phyloP scores from a whole-genome alignment of 768 basidiomycete species.

The Trametes coccinea region DNA sequence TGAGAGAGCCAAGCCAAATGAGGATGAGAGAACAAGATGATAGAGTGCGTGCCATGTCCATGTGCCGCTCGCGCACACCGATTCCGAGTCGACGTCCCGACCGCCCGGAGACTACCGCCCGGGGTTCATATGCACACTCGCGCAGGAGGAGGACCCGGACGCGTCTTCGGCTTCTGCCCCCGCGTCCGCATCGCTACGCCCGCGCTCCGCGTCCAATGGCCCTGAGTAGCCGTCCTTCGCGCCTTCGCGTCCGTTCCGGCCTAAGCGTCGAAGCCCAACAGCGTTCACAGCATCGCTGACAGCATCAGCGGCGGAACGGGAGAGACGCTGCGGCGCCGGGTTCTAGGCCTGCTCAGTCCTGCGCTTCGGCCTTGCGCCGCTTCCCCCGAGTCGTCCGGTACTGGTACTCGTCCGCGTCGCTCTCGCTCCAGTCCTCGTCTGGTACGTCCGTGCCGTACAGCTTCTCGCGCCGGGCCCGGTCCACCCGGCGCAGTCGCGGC shows the following conservation, averaged over 20 bases:
- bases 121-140: not conserved
- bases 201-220: not conserved
- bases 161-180: not conserved
- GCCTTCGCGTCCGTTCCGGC: not conserved
- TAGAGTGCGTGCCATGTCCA: not conserved
- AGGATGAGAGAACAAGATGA: not conserved
- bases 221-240: too few species aligned
- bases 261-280: not conserved
- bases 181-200: not conserved
- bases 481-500: conserved; percentile 60
- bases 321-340: too few species aligned
- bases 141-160: too few species aligned
- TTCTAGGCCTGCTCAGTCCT: not conserved
- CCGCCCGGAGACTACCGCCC: not conserved
- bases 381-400: conserved; percentile 31
- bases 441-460: conserved; percentile 42
- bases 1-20: not conserved
- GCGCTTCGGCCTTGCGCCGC: conserved; percentile 24
- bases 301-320: not conserved
- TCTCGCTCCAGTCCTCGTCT: conserved; percentile 46
- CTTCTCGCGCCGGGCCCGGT: conserved; percentile 50
- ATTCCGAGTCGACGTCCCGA: not conserved
- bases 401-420: conserved; percentile 58
- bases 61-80: not conserved
- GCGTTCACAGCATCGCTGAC: not conserved